Evolutionary conservation across 2,329 filamentous ascomycete species (phyloP).

Genomic region (Zopfia rhizophila): DNA sequence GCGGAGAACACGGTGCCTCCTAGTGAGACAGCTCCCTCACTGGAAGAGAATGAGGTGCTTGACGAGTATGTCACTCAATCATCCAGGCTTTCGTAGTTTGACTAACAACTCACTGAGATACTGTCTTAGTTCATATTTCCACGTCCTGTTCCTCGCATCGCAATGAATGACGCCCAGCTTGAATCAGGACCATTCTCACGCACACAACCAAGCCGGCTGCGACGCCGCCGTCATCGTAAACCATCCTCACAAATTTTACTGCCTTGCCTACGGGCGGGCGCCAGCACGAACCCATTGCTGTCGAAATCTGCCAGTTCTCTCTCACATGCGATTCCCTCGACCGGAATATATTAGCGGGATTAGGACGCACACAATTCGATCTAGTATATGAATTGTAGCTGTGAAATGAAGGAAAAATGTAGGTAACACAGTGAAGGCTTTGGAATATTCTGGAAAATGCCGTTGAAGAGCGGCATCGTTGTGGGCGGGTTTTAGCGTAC

Average conservation of each 20-base stretch:
- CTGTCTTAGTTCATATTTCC: conserved; percentile 1
- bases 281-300: neutral
- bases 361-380: neutral
- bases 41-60: conserved; percentile 2
- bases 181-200: conserved; percentile 7
- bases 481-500: no score
- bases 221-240: conserved; percentile 12
- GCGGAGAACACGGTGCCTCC: conserved; percentile 9
- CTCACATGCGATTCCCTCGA: conserved; percentile 4
- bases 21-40: conserved; percentile 3
- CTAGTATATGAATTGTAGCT: conserved; percentile 1
- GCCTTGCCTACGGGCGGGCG: conserved; percentile 62
- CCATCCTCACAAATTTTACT: conserved; percentile 12
- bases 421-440: neutral
- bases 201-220: conserved; percentile 12
- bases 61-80: neutral
- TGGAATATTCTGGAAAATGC: conserved; percentile 10
- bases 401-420: neutral
- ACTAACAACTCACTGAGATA: conserved; percentile 1
- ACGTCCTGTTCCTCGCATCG: conserved; percentile 8
- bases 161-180: conserved; percentile 11
- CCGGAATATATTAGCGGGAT: conserved; percentile 4
- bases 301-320: conserved; percentile 5
- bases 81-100: neutral
- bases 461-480: neutral